Evolutionary conservation across 345 rosid genomes (phyloP).

Genomic region (Conringia planisiliqua): DNA sequence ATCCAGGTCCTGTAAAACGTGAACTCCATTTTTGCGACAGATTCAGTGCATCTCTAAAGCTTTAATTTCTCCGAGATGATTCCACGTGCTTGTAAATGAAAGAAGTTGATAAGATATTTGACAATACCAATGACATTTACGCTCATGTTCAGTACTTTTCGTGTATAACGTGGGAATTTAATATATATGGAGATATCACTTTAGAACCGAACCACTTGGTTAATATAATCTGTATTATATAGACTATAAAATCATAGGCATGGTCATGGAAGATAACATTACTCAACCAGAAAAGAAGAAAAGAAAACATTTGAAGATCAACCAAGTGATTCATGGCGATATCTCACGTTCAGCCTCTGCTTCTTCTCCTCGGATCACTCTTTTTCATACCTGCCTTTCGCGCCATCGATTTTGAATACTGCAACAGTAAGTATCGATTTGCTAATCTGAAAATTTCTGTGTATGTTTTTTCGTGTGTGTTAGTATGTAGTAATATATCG

Average conservation of each 20-base stretch:
- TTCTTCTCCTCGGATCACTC: neutral
- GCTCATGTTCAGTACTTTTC: neutral
- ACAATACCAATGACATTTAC: neutral
- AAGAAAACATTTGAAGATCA: neutral
- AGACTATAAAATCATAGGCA: neutral
- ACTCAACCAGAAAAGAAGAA: neutral
- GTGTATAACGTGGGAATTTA: neutral
- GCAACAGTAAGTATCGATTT: neutral
- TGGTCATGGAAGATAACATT: neutral
- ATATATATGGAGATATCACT: neutral
- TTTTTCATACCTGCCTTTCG: neutral
- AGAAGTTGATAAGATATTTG: neutral
- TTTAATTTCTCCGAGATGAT: neutral
- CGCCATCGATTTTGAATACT: neutral
- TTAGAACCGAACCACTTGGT: neutral
- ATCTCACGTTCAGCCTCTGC: constrained; percentile 5
- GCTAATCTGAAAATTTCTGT: neutral
- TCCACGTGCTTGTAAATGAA: neutral
- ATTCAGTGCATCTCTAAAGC: neutral
- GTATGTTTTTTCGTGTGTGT: neutral
- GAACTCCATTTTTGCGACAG: no score
- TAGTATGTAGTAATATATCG: neutral
- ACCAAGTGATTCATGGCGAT: neutral
- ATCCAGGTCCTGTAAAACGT: no score
- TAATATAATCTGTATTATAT: neutral